These are phyloP conservation scores for Turritis glabra DNA, from an alignment of 345 rosid genomes.

Conservation along the genomic window DNA sequence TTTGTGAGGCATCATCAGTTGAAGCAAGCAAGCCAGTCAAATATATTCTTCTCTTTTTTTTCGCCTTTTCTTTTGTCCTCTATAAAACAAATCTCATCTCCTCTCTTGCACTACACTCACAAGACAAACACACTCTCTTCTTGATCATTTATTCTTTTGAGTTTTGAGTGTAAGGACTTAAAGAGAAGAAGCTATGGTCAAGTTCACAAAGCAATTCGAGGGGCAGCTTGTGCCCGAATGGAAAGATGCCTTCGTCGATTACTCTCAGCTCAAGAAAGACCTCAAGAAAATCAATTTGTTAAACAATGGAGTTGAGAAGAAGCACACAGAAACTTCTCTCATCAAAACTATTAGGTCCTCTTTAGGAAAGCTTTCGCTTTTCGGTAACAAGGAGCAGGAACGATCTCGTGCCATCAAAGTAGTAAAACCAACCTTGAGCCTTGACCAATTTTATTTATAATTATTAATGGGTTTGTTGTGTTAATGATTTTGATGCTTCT, in stretches of 20 bases:
- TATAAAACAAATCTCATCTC: conserved; percentile 55
- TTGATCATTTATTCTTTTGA: conserved; percentile 6
- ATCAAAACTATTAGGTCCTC: conserved; percentile 47
- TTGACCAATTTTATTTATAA: neutral
- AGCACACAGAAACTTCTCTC: conserved; percentile 32
- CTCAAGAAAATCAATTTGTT: conserved; percentile 60
- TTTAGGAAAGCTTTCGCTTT: conserved; percentile 47
- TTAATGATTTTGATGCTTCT: conserved; percentile 8
- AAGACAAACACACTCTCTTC: conserved; percentile 28
- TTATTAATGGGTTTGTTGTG: neutral
- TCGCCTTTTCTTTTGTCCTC: conserved; percentile 22
- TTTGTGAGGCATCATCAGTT: conserved; percentile 42
- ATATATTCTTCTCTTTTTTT: conserved; percentile 37
- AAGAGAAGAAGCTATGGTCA: conserved; percentile 56
- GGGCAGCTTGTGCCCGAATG: conserved; percentile 97
- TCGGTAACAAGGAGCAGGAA: conserved; percentile 48
- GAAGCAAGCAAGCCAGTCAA: conserved; percentile 38
- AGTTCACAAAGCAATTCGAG: conserved; percentile 84
- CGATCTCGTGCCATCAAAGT: conserved; percentile 71
- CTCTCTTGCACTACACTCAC: conserved; percentile 46
- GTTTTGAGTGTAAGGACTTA: conserved; percentile 17
- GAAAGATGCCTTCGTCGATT: conserved; percentile 98
- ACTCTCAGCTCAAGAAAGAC: conserved; percentile 85
- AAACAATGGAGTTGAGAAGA: conserved; percentile 24
- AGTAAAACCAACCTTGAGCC: conserved; percentile 17